Evolutionary conservation across 345 rosid genomes (phyloP), one percentile per base, ranked within the genome.

Genomic region (Gossypium anomalum): DNA sequence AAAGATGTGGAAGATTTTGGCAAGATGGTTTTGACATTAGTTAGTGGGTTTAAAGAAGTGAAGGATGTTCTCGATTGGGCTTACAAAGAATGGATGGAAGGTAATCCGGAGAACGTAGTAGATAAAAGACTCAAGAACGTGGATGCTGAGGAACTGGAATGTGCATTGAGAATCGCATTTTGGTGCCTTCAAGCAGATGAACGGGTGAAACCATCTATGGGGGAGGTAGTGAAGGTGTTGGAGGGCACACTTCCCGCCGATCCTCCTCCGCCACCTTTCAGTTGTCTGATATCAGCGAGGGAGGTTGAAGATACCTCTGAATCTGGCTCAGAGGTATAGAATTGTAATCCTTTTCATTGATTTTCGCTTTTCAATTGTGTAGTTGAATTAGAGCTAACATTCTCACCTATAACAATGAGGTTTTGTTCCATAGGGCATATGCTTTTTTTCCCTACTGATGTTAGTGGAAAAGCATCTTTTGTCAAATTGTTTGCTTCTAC

Each of bases 1-100:
- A 88, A 86, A 77, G 97, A 91, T 14, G 87, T 86, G 14, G 87
- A 85, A 80, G 97, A 88, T 82, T 89, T 89, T 51, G 98, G 98
- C 16, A 86, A 78, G 76, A 78, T 86, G 60, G 67, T 85, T 67
- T 72, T 93, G 81, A 76, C 74, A 53, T 61, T 93, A 55, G 76
- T 91, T 45, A 84, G 81, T 0, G 97, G 94, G 15, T 53, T 82
- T 56, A 82, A 27, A 51, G 87, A 82, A 57, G 80, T 70, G n/a
- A 78, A 76, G 34, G 87, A 79, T 7, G 75, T 78, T 71, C 60
- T 79, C 44, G 82, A 76, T 58, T 80, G 84, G 86, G 86, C 86
- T 45, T 91, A 93, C 67, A 75, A 80, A 57, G 86, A 93, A 70
- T 91, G 87, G 94, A 73, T 52, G 10, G 83, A 80, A 64, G 95